These are phyloP conservation scores for Cyclaneusma minus DNA, from an alignment of 2,329 filamentous ascomycete genomes.

Conservation along the genomic window DNA sequence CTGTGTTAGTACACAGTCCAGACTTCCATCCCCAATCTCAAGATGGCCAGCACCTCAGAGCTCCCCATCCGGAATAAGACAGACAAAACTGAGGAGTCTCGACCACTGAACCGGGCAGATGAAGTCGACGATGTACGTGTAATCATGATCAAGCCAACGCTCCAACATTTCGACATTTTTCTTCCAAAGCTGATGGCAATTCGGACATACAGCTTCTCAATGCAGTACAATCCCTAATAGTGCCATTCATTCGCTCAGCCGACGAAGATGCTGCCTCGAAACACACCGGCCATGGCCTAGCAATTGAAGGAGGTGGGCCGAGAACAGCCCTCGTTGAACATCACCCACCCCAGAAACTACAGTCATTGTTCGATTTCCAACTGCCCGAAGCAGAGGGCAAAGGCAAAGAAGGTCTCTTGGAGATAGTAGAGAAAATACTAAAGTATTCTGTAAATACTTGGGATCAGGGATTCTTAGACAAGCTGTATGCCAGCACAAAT, in stretches of 20 bases:
- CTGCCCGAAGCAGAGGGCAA: conserved; percentile 39
- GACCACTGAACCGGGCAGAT: conserved; percentile 22
- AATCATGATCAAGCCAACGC: too few species aligned
- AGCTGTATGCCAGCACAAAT: conserved; percentile 83
- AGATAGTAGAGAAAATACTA: conserved; percentile 54
- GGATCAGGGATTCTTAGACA: conserved; percentile 93
- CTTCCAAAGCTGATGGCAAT: background rate
- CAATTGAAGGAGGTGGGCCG: conserved; percentile 21
- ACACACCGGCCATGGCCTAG: conserved; percentile 32
- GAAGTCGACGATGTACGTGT: conserved; percentile 31
- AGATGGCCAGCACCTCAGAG: too few species aligned
- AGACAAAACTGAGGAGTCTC: too few species aligned
- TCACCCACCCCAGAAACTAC: conserved; percentile 40
- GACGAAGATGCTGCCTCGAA: conserved; percentile 45
- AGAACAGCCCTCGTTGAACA: conserved; percentile 49
- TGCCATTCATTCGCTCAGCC: conserved; percentile 56
- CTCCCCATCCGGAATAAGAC: too few species aligned
- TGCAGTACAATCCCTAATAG: conserved; percentile 49
- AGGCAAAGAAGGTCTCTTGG: conserved; percentile 60
- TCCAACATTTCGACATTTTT: too few species aligned
- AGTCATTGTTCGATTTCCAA: conserved; percentile 37
- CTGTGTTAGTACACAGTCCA: too few species aligned
- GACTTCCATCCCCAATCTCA: too few species aligned
- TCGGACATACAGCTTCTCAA: conserved; percentile 40
- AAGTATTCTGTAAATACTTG: conserved; percentile 94